Evolutionary conservation across 2,329 filamentous ascomycete species (phyloP).

Genomic region (Penicillium sp.): DNA sequence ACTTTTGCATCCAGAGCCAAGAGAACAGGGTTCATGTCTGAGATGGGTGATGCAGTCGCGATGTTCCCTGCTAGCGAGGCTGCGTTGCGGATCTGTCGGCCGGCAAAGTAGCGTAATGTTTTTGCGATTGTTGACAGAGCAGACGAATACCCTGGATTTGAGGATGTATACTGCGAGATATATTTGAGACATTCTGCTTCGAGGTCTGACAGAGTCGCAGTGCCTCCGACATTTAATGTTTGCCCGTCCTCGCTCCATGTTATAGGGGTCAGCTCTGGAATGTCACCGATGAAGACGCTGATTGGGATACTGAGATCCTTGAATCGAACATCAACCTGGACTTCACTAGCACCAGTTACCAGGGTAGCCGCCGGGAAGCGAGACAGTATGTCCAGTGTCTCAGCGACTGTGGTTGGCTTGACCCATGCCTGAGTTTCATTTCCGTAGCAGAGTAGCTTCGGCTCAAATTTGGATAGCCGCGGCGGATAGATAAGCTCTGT

Average conservation of each 20-base stretch:
- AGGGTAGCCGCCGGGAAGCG: conserved; percentile 80
- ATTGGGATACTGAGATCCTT: conserved; percentile 82
- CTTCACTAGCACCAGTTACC: conserved; percentile 87
- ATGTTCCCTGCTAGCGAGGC: conserved; percentile 86
- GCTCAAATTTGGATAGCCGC: conserved; percentile 74
- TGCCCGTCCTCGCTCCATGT: conserved; percentile 60
- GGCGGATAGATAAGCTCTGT: conserved; percentile 90
- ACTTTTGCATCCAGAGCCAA: conserved; percentile 78
- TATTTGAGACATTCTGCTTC: conserved; percentile 73
- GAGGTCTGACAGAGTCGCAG: conserved; percentile 80
- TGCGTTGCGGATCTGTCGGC: conserved; percentile 87
- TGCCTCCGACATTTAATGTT: conserved; percentile 62
- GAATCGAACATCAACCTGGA: conserved; percentile 92
- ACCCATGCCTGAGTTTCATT: conserved; percentile 87
- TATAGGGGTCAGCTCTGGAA: conserved; percentile 77
- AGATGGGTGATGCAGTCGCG: conserved; percentile 85
- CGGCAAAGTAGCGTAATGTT: conserved; percentile 62
- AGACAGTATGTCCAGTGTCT: conserved; percentile 82
- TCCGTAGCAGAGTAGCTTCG: conserved; percentile 77
- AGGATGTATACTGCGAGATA: conserved; percentile 57
- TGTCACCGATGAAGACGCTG: conserved; percentile 85
- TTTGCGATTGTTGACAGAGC: conserved; percentile 81
- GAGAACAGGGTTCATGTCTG: conserved; percentile 84
- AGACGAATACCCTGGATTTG: conserved; percentile 56
- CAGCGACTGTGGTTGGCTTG: conserved; percentile 75